phyloP scores from a whole-genome alignment of 495 filamentous ascomycete genomes.

The Apodospora peruviana region DNA sequence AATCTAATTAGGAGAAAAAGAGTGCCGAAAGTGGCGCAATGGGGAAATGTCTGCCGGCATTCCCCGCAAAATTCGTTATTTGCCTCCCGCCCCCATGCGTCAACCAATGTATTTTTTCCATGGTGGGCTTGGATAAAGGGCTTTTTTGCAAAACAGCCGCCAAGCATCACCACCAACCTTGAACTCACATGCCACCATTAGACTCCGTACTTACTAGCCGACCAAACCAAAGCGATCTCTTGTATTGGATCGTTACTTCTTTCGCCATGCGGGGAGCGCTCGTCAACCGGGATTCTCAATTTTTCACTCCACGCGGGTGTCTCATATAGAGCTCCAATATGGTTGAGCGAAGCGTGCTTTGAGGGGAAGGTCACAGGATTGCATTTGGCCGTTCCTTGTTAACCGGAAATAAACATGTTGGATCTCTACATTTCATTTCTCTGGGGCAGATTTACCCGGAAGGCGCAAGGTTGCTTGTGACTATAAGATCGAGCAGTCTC shows the following conservation, averaged over 20 bases:
- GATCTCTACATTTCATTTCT: too few species aligned
- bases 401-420: too few species aligned
- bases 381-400: too few species aligned
- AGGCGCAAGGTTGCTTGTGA: background rate
- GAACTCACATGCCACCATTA: too few species aligned
- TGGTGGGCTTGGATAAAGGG: background rate
- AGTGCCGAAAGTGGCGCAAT: background rate
- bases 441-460: background rate
- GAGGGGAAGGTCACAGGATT: too few species aligned
- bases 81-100: constrained; percentile 12
- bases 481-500: background rate
- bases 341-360: background rate
- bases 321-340: background rate
- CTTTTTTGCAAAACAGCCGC: constrained; percentile 3
- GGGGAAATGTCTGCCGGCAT: constrained; percentile 5
- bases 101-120: background rate
- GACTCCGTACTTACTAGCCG: too few species aligned
- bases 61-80: constrained; percentile 11
- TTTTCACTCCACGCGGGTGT: too few species aligned
- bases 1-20: background rate
- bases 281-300: too few species aligned
- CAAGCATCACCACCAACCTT: background rate
- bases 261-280: too few species aligned
- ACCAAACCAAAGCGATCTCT: background rate
- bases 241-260: background rate